Conservation (phyloP, 2,329 filamentous ascomycete species). For the Fusarium pilosicola region DNA sequence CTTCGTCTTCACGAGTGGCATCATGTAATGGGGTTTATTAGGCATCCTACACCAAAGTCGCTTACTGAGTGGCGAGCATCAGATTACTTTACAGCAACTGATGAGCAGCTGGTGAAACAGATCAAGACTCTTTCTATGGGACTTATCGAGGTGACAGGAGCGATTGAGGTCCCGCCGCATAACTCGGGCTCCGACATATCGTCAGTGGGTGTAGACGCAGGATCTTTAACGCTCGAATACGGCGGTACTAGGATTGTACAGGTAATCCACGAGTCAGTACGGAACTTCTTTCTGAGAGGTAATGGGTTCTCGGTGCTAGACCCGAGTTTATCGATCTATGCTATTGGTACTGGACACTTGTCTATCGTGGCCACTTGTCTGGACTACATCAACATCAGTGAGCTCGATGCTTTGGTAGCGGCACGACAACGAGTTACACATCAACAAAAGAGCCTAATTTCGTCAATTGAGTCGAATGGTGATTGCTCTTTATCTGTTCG, state of each 20-base stretch:
- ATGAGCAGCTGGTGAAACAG: neutral
- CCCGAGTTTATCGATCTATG: fast-evolving
- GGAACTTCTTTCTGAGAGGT: neutral
- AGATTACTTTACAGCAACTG: neutral
- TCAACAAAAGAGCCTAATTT: no score
- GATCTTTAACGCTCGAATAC: neutral
- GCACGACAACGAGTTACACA: fast-evolving
- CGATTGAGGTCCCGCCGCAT: neutral
- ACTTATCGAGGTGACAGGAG: neutral
- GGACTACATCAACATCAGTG: fast-evolving
- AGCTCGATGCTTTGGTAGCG: neutral
- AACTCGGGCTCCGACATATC: neutral
- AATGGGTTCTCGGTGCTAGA: neutral
- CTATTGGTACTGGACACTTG: neutral
- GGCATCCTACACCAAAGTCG: neutral
- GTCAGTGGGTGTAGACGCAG: neutral
- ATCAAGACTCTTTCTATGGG: neutral
- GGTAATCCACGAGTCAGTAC: neutral
- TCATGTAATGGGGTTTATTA: neutral
- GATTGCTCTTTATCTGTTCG: fast-evolving
- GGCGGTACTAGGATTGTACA: neutral
- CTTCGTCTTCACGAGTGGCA: neutral
- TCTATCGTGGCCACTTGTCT: neutral
- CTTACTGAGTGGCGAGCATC: neutral
- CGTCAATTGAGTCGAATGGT: fast-evolving